Evolutionary conservation across 768 basidiomycete species (phyloP), one percentile per base, ranked within the genome.

Genomic region (Pisolithus tinctorius): DNA sequence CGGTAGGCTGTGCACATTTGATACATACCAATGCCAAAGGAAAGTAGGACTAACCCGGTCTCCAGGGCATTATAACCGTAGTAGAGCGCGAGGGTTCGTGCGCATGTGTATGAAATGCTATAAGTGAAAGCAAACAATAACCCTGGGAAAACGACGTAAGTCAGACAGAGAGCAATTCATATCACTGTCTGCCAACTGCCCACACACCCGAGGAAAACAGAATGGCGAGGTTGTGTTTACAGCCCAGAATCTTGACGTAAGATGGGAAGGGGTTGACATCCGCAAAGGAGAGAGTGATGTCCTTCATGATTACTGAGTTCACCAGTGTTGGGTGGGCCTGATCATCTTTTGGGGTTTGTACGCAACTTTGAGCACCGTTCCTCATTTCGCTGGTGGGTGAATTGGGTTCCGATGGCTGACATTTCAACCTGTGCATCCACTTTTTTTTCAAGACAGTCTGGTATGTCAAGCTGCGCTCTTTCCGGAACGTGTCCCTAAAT

Each of bases 401-500:
- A 51, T 66, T 60, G 23, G 64, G 60, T 25, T 59, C 51, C 5
- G 5, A 17, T 4, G 29, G 17, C 45, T 53, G 55, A 31, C 30
- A 9, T 31, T 31, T 31, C 27, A 50, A 58, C 17, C 63, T 64
- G 16, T 63, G 66, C 11, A 71, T 47, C 6, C 72, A 20, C 20
- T 20, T 73, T 34, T 69, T 69, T 55, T 73, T 76, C 45, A 88
- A 65, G 0, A 84, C 80, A 8, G 73, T 74, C 61, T 91, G 89
- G 63, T 94, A 95, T 1, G 81, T 75, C 11, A 86, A 66, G 51
- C 91, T 93, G 34, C 93, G 82, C 60, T 93, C 89, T 54, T 76
- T 75, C 34, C 93, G 79, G 69, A 88, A 94, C 0, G 90, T 92
- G 61, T 96, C 91, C 49, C 77, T 78, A 72, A 93, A 89, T 60